phyloP scores from a whole-genome alignment of 108 stramenopile species.

The Fragilaria radians region DNA sequence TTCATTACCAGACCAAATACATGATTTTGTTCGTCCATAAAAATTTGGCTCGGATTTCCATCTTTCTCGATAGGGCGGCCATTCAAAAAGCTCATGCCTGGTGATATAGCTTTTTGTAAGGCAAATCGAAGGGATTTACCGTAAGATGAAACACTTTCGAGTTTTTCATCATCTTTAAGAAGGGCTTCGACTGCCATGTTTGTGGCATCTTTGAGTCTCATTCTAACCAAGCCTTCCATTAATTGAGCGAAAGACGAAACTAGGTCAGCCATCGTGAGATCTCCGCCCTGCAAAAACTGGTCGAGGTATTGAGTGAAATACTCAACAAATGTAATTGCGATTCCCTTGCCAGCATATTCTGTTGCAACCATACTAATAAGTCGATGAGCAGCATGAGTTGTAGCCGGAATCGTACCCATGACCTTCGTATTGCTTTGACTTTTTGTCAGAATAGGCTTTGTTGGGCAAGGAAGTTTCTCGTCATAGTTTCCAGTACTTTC shows the following conservation, averaged over 20 bases:
- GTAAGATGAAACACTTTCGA: conserved; percentile 17
- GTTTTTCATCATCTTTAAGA: conserved; percentile 7
- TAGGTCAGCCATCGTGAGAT: not conserved
- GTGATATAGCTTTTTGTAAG: conserved; percentile 35
- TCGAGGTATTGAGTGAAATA: not conserved
- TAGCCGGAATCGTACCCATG: conserved; percentile 2
- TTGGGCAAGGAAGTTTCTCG: conserved; percentile 27
- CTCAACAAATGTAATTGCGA: not conserved
- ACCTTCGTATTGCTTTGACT: conserved; percentile 11
- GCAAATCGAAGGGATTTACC: conserved; percentile 51
- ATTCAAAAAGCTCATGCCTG: conserved; percentile 80
- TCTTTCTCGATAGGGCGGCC: conserved; percentile 63
- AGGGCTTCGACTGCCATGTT: conserved; percentile 22
- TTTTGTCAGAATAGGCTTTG: conserved; percentile 8
- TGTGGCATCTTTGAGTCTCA: not conserved
- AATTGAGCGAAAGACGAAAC: not conserved
- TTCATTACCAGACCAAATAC: conserved; percentile 42
- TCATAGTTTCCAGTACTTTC: conserved; percentile 14
- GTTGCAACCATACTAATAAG: conserved; percentile 13
- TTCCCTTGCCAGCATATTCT: conserved; percentile 3
- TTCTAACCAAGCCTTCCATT: not conserved
- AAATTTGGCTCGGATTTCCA: conserved; percentile 24
- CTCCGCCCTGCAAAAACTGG: not conserved
- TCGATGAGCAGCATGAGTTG: conserved; percentile 34
- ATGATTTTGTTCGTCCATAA: conserved; percentile 52